phyloP scores from a whole-genome alignment of 805 yeast species.

The Saccharomycopsis selenospora region DNA sequence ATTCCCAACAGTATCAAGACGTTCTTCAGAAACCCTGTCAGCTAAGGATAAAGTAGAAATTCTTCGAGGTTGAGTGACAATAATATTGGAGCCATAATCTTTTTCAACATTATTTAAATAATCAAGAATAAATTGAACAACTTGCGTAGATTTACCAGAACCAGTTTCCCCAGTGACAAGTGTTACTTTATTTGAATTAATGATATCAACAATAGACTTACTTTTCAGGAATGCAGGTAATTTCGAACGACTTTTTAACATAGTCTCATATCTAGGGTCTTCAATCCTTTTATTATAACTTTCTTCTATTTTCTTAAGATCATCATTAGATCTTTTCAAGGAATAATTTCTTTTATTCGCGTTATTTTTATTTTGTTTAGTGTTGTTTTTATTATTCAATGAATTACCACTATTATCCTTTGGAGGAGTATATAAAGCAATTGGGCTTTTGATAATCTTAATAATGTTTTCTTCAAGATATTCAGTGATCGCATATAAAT shows the following conservation, averaged over 20 bases:
- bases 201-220: conserved; percentile 45
- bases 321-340: conserved; percentile 21
- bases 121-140: conserved; percentile 84
- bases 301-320: conserved; percentile 29
- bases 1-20: conserved; percentile 49
- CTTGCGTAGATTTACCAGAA: conserved; percentile 93
- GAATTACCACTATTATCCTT: neutral
- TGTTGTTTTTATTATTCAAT: conserved; percentile 27
- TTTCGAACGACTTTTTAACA: conserved; percentile 41
- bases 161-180: conserved; percentile 96
- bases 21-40: conserved; percentile 82
- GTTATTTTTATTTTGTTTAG: conserved; percentile 18
- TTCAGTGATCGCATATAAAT: conserved; percentile 60
- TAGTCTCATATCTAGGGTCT: conserved; percentile 31
- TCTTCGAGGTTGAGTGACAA: conserved; percentile 95
- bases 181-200: conserved; percentile 55
- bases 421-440: conserved; percentile 41
- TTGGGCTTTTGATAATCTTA: conserved; percentile 62
- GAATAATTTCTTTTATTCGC: conserved; percentile 7
- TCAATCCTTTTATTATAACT: conserved; percentile 32
- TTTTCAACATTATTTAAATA: conserved; percentile 40
- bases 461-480: conserved; percentile 66
- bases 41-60: conserved; percentile 93
- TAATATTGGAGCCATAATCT: conserved; percentile 49
- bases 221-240: conserved; percentile 83